Evolutionary conservation across 768 basidiomycete species (phyloP).

Genomic region (Naganishia randhawae): DNA sequence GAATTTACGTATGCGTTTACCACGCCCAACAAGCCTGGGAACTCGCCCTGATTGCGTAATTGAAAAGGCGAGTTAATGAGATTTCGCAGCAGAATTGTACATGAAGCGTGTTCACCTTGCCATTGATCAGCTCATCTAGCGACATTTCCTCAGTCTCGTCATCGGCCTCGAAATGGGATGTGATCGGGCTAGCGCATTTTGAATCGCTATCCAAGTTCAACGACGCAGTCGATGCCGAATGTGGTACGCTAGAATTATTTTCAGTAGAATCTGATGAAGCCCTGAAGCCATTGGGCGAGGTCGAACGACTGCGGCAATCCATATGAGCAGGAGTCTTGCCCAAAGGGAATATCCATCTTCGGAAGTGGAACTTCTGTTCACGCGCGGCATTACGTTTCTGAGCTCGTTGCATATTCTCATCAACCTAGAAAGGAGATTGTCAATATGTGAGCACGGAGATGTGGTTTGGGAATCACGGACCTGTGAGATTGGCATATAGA

Average conservation of each 20-base stretch:
- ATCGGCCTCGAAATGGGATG: conserved; percentile 1
- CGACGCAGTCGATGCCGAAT: conserved; percentile 13
- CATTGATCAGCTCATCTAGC: conserved; percentile 86
- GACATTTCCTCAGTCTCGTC: conserved; percentile 89
- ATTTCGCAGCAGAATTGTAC: background rate
- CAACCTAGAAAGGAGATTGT: conserved; percentile 61
- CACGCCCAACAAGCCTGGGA: conserved; percentile 76
- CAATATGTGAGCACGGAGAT: background rate
- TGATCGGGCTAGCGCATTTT: conserved; percentile 1
- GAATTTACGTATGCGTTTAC: conserved; percentile 81
- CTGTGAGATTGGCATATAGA: conserved; percentile 96
- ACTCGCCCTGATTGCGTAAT: conserved; percentile 57
- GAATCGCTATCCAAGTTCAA: conserved; percentile 10
- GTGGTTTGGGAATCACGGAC: conserved; percentile 51
- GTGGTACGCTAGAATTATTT: conserved; percentile 13
- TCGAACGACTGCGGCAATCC: conserved; percentile 40
- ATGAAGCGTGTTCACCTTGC: conserved; percentile 60
- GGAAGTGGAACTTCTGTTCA: conserved; percentile 79
- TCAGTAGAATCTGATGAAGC: conserved; percentile 47
- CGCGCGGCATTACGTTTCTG: conserved; percentile 75
- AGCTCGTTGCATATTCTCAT: conserved; percentile 90
- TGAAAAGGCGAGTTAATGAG: background rate
- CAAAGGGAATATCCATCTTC: conserved; percentile 72
- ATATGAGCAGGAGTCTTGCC: conserved; percentile 49
- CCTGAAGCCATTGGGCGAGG: conserved; percentile 22